Evolutionary conservation across 2,329 filamentous ascomycete genomes (phyloP).

Genomic region (Fusarium mexicanum): DNA sequence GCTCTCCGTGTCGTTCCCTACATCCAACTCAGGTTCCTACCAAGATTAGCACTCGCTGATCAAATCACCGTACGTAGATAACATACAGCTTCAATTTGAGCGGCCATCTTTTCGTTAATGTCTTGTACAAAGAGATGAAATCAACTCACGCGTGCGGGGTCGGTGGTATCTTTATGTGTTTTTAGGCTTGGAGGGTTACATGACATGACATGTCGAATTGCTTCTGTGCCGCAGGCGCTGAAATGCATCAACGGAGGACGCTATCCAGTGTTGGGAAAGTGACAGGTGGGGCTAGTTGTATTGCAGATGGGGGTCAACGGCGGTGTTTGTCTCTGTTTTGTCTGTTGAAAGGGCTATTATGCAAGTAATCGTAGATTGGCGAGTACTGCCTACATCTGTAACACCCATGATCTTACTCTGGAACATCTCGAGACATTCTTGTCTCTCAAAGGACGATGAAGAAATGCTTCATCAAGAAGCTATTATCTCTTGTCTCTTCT

Average conservation of each 20-base stretch:
- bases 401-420: fast-evolving
- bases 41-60: not conserved
- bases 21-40: conserved; percentile 20
- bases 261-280: conserved; percentile 2
- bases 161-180: not conserved
- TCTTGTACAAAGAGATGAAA: not conserved
- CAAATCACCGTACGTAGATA: fast-evolving
- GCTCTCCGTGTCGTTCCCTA: conserved; percentile 11
- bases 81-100: conserved; percentile 28
- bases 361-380: not conserved
- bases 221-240: not conserved
- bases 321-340: not conserved
- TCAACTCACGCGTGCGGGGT: not conserved
- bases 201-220: not conserved
- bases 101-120: not conserved
- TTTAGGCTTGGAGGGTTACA: not conserved
- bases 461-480: not conserved
- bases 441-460: not conserved
- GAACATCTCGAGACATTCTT: not conserved
- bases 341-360: not conserved
- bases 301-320: not conserved
- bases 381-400: not conserved
- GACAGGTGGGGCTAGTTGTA: not conserved
- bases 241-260: not conserved
- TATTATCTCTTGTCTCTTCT: not conserved